Evolutionary conservation across 306 rosid genomes (phyloP).

Genomic region (Alnus glutinosa): DNA sequence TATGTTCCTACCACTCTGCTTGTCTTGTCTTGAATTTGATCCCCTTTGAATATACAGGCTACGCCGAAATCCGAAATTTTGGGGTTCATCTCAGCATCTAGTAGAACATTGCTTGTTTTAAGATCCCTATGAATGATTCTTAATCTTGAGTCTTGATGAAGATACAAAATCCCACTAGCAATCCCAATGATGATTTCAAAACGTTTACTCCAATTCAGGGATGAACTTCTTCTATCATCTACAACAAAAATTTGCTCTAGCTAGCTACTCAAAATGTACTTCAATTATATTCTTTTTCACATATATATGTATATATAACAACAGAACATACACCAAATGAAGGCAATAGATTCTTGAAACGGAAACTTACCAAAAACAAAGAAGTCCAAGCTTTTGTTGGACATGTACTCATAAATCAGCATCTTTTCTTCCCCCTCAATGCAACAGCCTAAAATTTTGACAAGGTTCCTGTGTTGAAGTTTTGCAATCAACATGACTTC

Average conservation of each 20-base stretch:
- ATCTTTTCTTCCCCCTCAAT: constrained; percentile 37
- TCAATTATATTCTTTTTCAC: background rate
- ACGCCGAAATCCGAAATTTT: background rate
- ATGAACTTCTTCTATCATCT: background rate
- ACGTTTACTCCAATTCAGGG: background rate
- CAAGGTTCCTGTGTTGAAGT: constrained; percentile 46
- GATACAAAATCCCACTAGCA: background rate
- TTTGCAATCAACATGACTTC: constrained; percentile 36
- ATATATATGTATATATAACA: no score
- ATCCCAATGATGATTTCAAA: constrained; percentile 9
- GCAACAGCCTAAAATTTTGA: constrained; percentile 41
- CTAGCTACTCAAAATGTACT: background rate
- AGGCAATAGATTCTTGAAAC: no score
- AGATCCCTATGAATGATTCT: background rate
- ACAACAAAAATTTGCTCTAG: background rate
- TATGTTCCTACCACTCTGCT: constrained; percentile 45
- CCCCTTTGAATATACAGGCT: background rate
- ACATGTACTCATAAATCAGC: constrained; percentile 43
- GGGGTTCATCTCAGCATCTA: background rate
- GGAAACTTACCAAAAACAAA: constrained; percentile 32
- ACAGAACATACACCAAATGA: no score
- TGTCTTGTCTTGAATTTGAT: background rate
- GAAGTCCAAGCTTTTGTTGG: constrained; percentile 40
- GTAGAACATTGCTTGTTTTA: background rate
- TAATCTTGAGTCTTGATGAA: background rate